phyloP scores from a whole-genome alignment of 345 rosid species.

The Psidium friedrichsthalianum region DNA sequence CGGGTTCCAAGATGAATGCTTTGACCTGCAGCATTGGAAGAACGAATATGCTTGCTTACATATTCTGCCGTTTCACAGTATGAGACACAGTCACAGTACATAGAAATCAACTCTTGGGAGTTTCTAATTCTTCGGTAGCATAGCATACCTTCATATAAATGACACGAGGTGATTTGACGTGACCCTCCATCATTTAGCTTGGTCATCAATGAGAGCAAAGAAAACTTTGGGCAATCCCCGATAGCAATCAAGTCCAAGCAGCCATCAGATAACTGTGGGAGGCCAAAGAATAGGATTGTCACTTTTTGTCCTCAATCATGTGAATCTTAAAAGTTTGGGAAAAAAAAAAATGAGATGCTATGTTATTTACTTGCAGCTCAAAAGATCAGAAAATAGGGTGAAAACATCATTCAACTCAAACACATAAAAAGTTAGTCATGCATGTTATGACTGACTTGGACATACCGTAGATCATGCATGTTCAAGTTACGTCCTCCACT shows the following conservation, averaged over 20 bases:
- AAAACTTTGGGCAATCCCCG: constrained; percentile 50
- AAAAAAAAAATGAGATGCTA: background rate
- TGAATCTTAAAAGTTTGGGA: background rate
- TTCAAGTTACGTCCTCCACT: background rate
- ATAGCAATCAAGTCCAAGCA: constrained; percentile 68
- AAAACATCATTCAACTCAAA: background rate
- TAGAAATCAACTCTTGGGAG: background rate
- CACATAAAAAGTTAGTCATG: background rate
- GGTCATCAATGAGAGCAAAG: constrained; percentile 52
- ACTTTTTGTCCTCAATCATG: background rate
- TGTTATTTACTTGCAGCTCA: background rate
- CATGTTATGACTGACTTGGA: background rate
- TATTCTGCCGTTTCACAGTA: background rate
- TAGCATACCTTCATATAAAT: constrained; percentile 58
- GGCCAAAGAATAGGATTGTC: background rate
- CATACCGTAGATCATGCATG: background rate
- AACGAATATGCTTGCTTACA: background rate
- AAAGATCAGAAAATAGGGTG: background rate
- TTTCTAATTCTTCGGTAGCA: background rate
- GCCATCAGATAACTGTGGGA: constrained; percentile 79
- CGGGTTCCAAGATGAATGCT: constrained; percentile 80
- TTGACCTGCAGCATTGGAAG: constrained; percentile 42
- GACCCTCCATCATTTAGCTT: constrained; percentile 51
- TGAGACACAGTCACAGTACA: background rate
- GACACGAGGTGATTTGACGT: constrained; percentile 62